Evolutionary conservation across 1,284 basidiomycete species (phyloP).

Genomic region (Trichosporon asahii): DNA sequence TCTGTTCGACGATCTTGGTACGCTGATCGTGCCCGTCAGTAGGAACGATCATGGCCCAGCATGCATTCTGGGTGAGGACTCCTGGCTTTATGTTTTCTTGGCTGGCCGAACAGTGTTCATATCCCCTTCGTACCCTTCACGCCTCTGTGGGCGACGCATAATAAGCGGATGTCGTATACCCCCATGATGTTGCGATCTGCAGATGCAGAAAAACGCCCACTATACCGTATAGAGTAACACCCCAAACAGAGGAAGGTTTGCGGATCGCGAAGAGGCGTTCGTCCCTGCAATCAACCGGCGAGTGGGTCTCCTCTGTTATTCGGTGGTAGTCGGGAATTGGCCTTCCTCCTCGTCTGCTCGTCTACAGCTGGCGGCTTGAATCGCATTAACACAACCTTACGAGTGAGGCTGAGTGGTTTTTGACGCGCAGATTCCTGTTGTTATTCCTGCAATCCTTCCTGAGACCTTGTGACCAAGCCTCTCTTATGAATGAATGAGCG

Average conservation of each 20-base stretch:
- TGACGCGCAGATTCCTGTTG: too few relatives aligned
- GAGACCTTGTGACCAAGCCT: too few relatives aligned
- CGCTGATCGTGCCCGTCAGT: not conserved
- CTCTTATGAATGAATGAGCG: not conserved
- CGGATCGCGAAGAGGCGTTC: not conserved
- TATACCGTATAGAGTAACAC: not conserved
- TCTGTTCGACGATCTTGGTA: not conserved
- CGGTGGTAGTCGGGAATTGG: not conserved
- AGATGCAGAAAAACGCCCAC: not conserved
- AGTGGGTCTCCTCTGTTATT: not conserved
- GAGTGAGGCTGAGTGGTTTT: too few relatives aligned
- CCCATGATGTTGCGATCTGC: not conserved
- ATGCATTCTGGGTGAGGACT: not conserved
- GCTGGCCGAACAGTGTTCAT: not conserved
- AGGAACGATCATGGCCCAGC: not conserved
- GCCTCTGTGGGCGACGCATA: not conserved
- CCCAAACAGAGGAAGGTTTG: not conserved
- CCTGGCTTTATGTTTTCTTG: not conserved
- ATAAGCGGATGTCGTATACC: not conserved
- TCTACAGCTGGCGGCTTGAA: not conserved
- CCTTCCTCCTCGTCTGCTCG: too few relatives aligned
- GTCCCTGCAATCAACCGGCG: not conserved
- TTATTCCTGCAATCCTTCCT: too few relatives aligned
- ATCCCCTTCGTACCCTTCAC: not conserved
- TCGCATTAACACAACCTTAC: not conserved